Evolutionary conservation across 192 early-diverging fungal genomes (phyloP), one percentile per base, ranked within the genome.

Genomic region (Kickxella alabastrina): DNA sequence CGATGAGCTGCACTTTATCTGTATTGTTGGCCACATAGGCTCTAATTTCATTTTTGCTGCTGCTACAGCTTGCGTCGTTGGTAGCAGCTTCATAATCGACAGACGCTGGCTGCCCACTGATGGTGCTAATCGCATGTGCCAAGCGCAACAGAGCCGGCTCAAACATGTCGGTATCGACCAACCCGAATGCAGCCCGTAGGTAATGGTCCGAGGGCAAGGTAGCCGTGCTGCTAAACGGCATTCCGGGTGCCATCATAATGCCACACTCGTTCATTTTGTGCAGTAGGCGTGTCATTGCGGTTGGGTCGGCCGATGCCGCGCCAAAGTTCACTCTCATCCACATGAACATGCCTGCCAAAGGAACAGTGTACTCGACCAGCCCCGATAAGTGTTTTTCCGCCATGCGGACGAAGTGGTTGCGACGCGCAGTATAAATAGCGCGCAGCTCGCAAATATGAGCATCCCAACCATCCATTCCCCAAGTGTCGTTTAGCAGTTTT

Each of bases 321-420:
- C 70, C 63, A 28, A 80, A 43, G 42, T 80, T 56, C 37, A 85
- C 27, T 8, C 75, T 73, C 49, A 91, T 66, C 95, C 95, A 98
- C 35, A 93, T 64, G 75, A 95, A 98, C 92, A 94, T 94, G 24
- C 92, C 88, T 9, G 83, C 79, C 7, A 75, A 55, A 2, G 86
- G 87, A 0, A 81, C 78, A 0, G 60, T 42, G 65, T 82, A 87
- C 21, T 82, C 78, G 9, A 80, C 82, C 24, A 79, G 59, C 0
- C 81, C 82, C 10, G 41, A 24, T 43, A 98, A 58, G 21, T 86
- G 80, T 58, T 79, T 81, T 25, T 82, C 59, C 2, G 86, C 83
- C 36, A 64, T 61, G 18, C 61, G 45, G n/a, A 91, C 57, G 52
- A 94, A 92, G 32, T 60, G 49, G 34, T 91, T 72, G 38, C 87